These are phyloP conservation scores for Apiospora aurea DNA, from an alignment of 2,329 filamentous ascomycete genomes.

Conservation along the genomic window DNA sequence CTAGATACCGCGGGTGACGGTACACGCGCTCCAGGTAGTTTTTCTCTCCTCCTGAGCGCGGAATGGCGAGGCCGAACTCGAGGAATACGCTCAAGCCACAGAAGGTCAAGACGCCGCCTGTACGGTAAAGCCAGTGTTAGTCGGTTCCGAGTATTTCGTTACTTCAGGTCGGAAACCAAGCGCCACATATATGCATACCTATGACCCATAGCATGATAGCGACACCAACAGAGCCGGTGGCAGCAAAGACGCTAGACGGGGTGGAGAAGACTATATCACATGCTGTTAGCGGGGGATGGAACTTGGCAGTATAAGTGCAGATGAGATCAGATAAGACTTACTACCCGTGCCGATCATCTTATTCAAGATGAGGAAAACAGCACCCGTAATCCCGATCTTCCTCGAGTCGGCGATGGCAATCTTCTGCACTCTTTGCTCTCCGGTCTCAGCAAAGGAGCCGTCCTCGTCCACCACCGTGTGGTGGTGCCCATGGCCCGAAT, in stretches of 20 bases:
- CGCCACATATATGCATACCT: conserved; percentile 10
- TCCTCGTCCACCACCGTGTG: neutral
- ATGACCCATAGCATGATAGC: conserved; percentile 46
- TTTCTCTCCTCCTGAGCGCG: conserved; percentile 69
- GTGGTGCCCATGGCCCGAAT: neutral
- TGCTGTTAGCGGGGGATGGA: conserved; percentile 2
- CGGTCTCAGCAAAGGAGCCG: neutral
- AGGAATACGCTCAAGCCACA: conserved; percentile 67
- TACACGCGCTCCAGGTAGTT: conserved; percentile 72
- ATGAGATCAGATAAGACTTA: conserved; percentile 40
- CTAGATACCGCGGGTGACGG: conserved; percentile 62
- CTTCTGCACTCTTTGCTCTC: conserved; percentile 26
- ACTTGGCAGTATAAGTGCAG: neutral
- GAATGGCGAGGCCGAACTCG: conserved; percentile 69
- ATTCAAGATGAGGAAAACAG: conserved; percentile 62
- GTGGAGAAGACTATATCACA: conserved; percentile 58
- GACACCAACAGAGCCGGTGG: conserved; percentile 59
- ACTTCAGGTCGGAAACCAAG: neutral
- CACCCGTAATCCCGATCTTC: conserved; percentile 60
- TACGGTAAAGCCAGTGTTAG: neutral
- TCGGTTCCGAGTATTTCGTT: neutral
- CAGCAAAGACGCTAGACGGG: conserved; percentile 58
- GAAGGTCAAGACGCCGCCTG: conserved; percentile 61
- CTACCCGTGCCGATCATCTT: conserved; percentile 67
- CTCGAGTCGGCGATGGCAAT: conserved; percentile 42